Evolutionary conservation across 306 rosid genomes (phyloP).

Genomic region (Cyclanthera cordifolia): DNA sequence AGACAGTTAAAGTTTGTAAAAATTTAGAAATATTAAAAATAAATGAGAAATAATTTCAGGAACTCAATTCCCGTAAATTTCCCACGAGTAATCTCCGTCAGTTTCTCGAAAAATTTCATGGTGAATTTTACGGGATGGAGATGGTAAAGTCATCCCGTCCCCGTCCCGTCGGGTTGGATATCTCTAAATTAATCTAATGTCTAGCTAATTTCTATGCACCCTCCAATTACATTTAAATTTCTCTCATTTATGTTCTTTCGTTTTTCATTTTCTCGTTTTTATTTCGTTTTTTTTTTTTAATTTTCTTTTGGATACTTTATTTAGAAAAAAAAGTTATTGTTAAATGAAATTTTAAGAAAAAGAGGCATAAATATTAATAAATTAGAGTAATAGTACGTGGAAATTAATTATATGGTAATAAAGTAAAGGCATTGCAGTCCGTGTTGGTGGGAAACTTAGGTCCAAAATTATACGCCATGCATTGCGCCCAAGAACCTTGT

Average conservation of each 20-base stretch:
- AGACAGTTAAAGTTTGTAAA: too few species aligned
- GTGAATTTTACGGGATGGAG: too few species aligned
- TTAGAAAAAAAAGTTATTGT: neutral
- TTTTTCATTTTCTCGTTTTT: neutral
- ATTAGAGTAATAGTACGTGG: neutral
- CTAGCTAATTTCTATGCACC: neutral
- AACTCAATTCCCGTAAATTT: too few species aligned
- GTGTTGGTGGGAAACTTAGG: conserved; percentile 10
- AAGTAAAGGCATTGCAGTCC: conserved; percentile 2
- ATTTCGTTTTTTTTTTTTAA: neutral
- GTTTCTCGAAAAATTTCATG: too few species aligned
- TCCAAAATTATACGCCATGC: conserved; percentile 17
- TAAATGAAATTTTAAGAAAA: neutral
- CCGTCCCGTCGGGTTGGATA: too few species aligned
- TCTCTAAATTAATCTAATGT: neutral
- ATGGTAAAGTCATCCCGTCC: too few species aligned
- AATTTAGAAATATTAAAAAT: too few species aligned
- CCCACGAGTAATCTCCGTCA: too few species aligned
- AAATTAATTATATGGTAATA: neutral
- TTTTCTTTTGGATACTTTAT: neutral
- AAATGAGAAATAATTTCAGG: too few species aligned
- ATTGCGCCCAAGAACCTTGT: conserved; percentile 14
- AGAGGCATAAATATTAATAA: neutral
- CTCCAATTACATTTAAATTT: neutral
- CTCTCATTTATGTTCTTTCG: neutral